phyloP scores from a whole-genome alignment of 2,329 filamentous ascomycete genomes.

The Teratosphaeria pseudoeucalypti region DNA sequence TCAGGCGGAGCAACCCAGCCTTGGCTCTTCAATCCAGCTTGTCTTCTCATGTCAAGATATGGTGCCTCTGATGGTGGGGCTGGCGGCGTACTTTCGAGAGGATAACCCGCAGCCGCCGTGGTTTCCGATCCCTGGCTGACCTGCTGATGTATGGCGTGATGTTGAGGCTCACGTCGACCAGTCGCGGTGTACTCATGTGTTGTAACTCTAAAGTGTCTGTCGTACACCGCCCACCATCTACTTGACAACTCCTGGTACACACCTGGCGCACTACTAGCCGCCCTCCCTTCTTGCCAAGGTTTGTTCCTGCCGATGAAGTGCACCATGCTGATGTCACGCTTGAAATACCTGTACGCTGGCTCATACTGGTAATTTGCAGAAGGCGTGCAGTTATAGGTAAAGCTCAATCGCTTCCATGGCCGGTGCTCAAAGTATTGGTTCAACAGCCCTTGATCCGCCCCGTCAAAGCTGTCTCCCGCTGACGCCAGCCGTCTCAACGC shows the following conservation, averaged over 20 bases:
- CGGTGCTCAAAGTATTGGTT: constrained; percentile 83
- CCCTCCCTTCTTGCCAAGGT: constrained; percentile 54
- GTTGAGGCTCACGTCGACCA: constrained; percentile 7
- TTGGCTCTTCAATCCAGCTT: constrained; percentile 34
- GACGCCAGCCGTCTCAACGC: constrained; percentile 75
- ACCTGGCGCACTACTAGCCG: constrained; percentile 41
- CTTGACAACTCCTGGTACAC: constrained; percentile 76
- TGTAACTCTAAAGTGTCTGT: constrained; percentile 61
- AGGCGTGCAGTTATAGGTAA: constrained; percentile 94
- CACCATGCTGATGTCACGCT: constrained; percentile 76
- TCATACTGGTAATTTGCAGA: constrained; percentile 96
- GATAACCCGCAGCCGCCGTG: constrained; percentile 13
- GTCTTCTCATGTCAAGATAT: constrained; percentile 33
- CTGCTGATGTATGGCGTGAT: constrained; percentile 2
- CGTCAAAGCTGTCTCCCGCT: constrained; percentile 86
- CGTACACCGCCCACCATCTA: constrained; percentile 91
- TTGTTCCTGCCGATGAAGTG: constrained; percentile 92
- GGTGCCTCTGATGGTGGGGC: constrained; percentile 30
- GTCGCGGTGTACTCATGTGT: constrained; percentile 6
- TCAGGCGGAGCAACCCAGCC: constrained; percentile 30
- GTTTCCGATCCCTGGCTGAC: neutral
- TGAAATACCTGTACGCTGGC: constrained; percentile 87
- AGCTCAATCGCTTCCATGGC: constrained; percentile 75
- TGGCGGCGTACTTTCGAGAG: constrained; percentile 15
- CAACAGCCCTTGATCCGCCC: constrained; percentile 87